Conservation (phyloP, 805 yeast genomes). For the Cyberlindnera maclurae region DNA sequence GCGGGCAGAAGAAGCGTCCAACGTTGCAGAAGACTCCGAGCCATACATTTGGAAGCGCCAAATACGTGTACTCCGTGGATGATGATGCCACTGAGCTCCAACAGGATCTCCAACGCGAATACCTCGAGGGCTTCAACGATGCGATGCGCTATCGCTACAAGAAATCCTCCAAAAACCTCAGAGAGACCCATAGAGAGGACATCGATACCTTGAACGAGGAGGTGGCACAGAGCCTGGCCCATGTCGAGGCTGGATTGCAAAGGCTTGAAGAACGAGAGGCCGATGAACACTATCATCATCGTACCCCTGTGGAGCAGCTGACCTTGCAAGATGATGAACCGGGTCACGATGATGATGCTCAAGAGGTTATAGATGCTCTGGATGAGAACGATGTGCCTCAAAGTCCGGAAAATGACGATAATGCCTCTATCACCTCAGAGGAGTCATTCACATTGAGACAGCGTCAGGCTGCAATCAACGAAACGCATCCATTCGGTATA, state of each 20-base stretch:
- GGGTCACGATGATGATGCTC: not conserved
- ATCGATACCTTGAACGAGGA: slow-evolving; percentile 12
- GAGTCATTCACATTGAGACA: slow-evolving; percentile 87
- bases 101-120: slow-evolving; percentile 49
- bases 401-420: not conserved
- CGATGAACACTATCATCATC: slow-evolving; percentile 13
- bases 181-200: slow-evolving; percentile 8
- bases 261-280: slow-evolving; percentile 21
- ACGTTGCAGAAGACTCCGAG: slow-evolving; percentile 16
- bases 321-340: slow-evolving; percentile 4
- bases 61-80: slow-evolving; percentile 64
- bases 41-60: slow-evolving; percentile 14
- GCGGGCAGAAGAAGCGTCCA: slow-evolving; percentile 20
- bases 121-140: slow-evolving; percentile 67
- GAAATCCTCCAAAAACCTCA: slow-evolving; percentile 22
- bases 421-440: slow-evolving; percentile 40
- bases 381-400: slow-evolving; percentile 1
- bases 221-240: slow-evolving; percentile 16
- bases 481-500: slow-evolving; percentile 97
- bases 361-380: not conserved
- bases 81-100: slow-evolving; percentile 73
- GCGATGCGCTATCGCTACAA: slow-evolving; percentile 48
- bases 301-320: slow-evolving; percentile 7
- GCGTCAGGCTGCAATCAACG: slow-evolving; percentile 92
- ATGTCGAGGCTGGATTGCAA: slow-evolving; percentile 21